Evolutionary conservation across 1,139 yeast species (phyloP).

Genomic region (Kurtzmaniella quercitrusa): DNA sequence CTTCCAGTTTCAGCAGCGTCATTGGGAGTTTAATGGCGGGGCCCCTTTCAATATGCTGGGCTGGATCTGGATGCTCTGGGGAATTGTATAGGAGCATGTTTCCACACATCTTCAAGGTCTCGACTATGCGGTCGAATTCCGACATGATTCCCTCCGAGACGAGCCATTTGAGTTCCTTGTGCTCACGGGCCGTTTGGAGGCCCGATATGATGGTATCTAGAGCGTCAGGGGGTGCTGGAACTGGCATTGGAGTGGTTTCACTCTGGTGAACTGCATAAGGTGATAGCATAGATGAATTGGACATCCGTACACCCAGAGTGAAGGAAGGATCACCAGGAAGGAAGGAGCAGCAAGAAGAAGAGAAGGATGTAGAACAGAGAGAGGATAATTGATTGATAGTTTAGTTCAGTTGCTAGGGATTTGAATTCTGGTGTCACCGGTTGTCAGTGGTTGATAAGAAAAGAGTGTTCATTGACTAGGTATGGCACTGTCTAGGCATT

Average conservation of each 20-base stretch:
- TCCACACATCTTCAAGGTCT: slow-evolving; percentile 36
- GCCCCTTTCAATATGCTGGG: slow-evolving; percentile 26
- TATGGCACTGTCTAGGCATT: too few relatives aligned
- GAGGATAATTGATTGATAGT: too few relatives aligned
- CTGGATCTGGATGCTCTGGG: slow-evolving; percentile 34
- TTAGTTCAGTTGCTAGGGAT: too few relatives aligned
- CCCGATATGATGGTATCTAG: neutral
- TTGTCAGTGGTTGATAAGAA: too few relatives aligned
- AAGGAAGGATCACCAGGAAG: too few relatives aligned
- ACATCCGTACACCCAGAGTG: too few relatives aligned
- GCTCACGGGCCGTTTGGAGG: slow-evolving; percentile 21
- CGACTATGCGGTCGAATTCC: slow-evolving; percentile 38
- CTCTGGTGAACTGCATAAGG: neutral
- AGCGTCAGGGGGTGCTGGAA: neutral
- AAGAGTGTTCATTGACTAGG: too few relatives aligned
- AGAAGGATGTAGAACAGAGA: too few relatives aligned
- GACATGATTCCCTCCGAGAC: slow-evolving; percentile 26
- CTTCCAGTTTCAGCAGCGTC: slow-evolving; percentile 35
- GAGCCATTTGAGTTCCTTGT: slow-evolving; percentile 41
- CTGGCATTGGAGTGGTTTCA: neutral
- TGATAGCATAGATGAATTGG: too few relatives aligned
- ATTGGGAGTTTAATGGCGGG: slow-evolving; percentile 40
- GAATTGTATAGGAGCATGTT: slow-evolving; percentile 35
- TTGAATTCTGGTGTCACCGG: too few relatives aligned
- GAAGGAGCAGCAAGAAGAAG: too few relatives aligned